Evolutionary conservation across 345 rosid species (phyloP).

Genomic region (Acer negundo): DNA sequence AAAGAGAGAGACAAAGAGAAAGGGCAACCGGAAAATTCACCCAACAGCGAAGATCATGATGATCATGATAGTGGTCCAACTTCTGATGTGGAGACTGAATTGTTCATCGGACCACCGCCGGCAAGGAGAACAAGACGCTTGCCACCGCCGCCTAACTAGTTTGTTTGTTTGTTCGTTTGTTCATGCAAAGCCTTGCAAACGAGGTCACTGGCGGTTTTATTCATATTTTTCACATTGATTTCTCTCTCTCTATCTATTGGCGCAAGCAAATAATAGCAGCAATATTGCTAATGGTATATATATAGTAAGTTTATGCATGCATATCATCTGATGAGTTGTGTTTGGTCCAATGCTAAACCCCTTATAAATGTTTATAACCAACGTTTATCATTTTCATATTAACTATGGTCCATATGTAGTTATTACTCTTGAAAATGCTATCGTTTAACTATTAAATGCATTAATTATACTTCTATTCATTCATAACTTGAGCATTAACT

Average conservation of each 20-base stretch:
- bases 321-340: not conserved
- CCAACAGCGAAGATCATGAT: constrained; percentile 4
- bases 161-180: not conserved
- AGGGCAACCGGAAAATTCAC: constrained; percentile 22
- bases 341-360: too few species aligned
- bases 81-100: constrained; percentile 83
- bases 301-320: not conserved
- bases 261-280: constrained; percentile 2
- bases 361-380: too few species aligned
- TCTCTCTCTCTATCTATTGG: not conserved
- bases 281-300: too few species aligned
- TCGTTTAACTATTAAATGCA: too few species aligned
- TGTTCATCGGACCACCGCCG: constrained; percentile 92
- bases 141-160: constrained; percentile 7
- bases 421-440: too few species aligned
- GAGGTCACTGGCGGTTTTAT: not conserved
- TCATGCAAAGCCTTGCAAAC: not conserved
- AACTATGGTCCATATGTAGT: too few species aligned
- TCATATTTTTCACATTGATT: not conserved
- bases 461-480: too few species aligned
- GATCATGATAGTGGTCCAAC: constrained; percentile 44
- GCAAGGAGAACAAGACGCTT: constrained; percentile 43
- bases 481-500: too few species aligned
- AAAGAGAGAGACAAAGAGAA: not conserved
- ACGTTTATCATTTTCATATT: too few species aligned